A percentile compares a stretch with the other conserved stretches of the same genome.
phyloP scores from a whole-genome alignment of 2,329 filamentous ascomycete species.

The Exserohilum turcica region DNA sequence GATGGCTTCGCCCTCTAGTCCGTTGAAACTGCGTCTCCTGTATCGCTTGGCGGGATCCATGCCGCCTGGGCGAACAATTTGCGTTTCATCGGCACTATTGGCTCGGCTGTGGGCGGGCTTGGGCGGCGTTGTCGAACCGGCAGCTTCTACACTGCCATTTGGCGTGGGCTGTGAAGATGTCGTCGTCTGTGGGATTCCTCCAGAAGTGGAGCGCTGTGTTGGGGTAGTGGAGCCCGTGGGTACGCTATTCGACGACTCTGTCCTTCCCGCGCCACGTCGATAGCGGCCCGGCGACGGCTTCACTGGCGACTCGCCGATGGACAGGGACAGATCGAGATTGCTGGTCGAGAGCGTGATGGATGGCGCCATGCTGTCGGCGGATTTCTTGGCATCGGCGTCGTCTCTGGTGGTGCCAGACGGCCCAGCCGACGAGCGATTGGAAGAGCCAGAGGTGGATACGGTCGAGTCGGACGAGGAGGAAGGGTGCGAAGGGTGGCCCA shows the following conservation, averaged over 20 bases:
- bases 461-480: constrained; percentile 52
- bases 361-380: constrained; percentile 47
- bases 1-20: constrained; percentile 53
- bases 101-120: constrained; percentile 60
- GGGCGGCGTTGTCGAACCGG: constrained; percentile 22
- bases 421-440: constrained; percentile 52
- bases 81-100: constrained; percentile 72
- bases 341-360: constrained; percentile 58
- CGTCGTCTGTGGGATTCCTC: constrained; percentile 55
- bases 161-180: constrained; percentile 61
- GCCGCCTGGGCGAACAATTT: constrained; percentile 61
- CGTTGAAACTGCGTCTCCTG: constrained; percentile 81
- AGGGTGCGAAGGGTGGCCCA: constrained; percentile 46
- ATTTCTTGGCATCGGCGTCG: constrained; percentile 52
- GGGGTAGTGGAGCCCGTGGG: constrained; percentile 34
- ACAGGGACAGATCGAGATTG: constrained; percentile 61
- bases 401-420: constrained; percentile 53
- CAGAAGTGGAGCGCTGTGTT: constrained; percentile 40
- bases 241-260: constrained; percentile 53
- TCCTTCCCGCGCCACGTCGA: constrained; percentile 67
- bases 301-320: constrained; percentile 60
- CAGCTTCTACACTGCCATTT: constrained; percentile 59
- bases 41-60: constrained; percentile 75
- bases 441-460: constrained; percentile 56
- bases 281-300: constrained; percentile 85